Percentiles rank a stretch among this genome's conserved stretches.
Conservation (phyloP, 2,329 filamentous ascomycete genomes). For the Pyrenophora graminea region DNA sequence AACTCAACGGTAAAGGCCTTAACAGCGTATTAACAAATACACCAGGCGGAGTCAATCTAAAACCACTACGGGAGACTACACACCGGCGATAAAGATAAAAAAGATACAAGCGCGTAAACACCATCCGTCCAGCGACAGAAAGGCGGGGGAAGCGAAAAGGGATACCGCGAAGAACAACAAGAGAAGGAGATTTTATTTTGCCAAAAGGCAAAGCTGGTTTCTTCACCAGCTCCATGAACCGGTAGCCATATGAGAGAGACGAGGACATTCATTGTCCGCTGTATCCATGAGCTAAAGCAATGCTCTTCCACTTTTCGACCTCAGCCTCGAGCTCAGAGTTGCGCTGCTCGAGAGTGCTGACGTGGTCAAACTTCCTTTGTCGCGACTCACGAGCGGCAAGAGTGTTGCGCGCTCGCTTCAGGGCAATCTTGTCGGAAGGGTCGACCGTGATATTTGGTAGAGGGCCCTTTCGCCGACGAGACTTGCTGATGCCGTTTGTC, state of each 20-base stretch:
- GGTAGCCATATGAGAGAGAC: constrained; percentile 34
- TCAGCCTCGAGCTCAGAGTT: constrained; percentile 69
- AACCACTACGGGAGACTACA: constrained; percentile 44
- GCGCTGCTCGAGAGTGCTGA: constrained; percentile 73
- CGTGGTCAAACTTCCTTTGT: constrained; percentile 77
- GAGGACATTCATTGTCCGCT: constrained; percentile 40
- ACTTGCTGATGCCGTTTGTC: constrained; percentile 69
- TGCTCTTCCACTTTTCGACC: constrained; percentile 49
- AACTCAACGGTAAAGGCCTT: background rate
- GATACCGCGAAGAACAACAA: constrained; percentile 10
- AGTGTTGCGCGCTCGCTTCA: constrained; percentile 94
- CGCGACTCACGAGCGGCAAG: constrained; percentile 92
- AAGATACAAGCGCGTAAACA: constrained; percentile 17
- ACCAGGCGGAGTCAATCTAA: constrained; percentile 45
- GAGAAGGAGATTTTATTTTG: constrained; percentile 31
- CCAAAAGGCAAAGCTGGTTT: constrained; percentile 31
- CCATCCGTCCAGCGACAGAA: constrained; percentile 12
- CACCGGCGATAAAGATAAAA: constrained; percentile 30
- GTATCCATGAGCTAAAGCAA: constrained; percentile 46
- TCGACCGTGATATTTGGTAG: constrained; percentile 80
- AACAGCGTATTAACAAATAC: constrained; percentile 22
- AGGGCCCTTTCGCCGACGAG: constrained; percentile 79
- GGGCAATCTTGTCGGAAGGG: constrained; percentile 71
- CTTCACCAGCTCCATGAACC: constrained; percentile 46
- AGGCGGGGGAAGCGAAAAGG: constrained; percentile 8